phyloP scores from a whole-genome alignment of 2,329 filamentous ascomycete species.

The Sordariomycetes sp. region DNA sequence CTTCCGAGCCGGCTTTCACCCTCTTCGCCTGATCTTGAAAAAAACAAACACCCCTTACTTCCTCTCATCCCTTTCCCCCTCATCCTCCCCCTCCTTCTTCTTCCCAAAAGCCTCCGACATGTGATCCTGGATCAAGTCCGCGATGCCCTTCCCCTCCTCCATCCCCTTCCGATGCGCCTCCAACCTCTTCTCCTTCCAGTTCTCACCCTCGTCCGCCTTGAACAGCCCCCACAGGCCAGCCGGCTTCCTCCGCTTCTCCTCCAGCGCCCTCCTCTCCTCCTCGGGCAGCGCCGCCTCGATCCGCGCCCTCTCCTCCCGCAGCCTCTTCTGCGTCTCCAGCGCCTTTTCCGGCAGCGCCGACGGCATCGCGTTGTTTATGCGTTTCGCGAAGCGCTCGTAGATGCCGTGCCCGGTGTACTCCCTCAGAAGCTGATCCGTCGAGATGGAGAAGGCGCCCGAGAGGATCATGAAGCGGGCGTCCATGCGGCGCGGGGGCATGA shows the following conservation, averaged over 20 bases:
- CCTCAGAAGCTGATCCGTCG: conserved; percentile 39
- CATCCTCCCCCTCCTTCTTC: conserved; percentile 11
- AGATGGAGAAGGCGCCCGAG: conserved; percentile 33
- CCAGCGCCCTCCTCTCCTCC: conserved; percentile 16
- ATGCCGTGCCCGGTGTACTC: conserved; percentile 44
- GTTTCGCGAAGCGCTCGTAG: conserved; percentile 28
- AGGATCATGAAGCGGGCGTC: conserved; percentile 38
- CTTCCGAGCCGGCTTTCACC: neutral
- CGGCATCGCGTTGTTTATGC: conserved; percentile 22
- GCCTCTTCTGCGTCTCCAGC: conserved; percentile 27
- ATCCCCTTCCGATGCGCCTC: conserved; percentile 38
- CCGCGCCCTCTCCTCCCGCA: conserved; percentile 29
- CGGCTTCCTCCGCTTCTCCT: conserved; percentile 12
- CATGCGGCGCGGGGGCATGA: conserved; percentile 36
- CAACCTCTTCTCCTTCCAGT: conserved; percentile 39
- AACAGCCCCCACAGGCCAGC: conserved; percentile 33
- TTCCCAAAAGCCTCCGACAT: conserved; percentile 33
- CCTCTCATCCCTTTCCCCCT: conserved; percentile 13
- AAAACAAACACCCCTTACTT: conserved; percentile 6
- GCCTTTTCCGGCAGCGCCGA: conserved; percentile 44
- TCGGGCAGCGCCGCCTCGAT: conserved; percentile 17
- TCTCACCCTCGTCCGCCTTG: conserved; percentile 42
- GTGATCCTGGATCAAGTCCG: conserved; percentile 42
- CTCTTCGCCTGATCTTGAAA: neutral
- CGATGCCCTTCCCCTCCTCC: conserved; percentile 40